Evolutionary conservation across 2,329 filamentous ascomycete species (phyloP).

Genomic region (Cercospora sp.): DNA sequence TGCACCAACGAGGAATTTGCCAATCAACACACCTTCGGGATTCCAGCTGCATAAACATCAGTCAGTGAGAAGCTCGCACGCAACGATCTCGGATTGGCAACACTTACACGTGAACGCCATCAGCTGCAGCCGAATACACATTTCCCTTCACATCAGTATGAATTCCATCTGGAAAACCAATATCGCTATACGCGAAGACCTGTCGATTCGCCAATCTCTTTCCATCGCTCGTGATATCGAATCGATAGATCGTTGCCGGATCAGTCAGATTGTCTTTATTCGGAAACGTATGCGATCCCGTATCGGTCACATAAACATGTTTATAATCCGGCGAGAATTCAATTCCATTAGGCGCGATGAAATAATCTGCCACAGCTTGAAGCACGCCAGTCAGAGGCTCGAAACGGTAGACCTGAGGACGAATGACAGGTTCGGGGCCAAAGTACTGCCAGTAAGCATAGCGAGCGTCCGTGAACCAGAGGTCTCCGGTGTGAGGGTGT

Average conservation of each 20-base stretch:
- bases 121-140: conserved; percentile 54
- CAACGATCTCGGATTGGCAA: too few species aligned
- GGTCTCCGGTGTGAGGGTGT: conserved; percentile 54
- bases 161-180: conserved; percentile 60
- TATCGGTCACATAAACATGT: conserved; percentile 59
- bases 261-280: conserved; percentile 40
- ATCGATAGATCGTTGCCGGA: conserved; percentile 47
- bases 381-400: conserved; percentile 55
- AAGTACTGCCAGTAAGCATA: conserved; percentile 55
- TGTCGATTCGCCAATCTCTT: conserved; percentile 41
- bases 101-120: conserved; percentile 52
- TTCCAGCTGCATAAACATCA: conserved; percentile 44
- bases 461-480: conserved; percentile 64
- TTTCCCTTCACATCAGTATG: conserved; percentile 56
- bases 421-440: conserved; percentile 53
- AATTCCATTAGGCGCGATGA: conserved; percentile 58
- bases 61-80: not conserved
- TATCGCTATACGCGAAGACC: conserved; percentile 58
- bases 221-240: conserved; percentile 41
- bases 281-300: conserved; percentile 43
- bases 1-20: conserved; percentile 53
- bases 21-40: conserved; percentile 51
- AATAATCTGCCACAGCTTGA: conserved; percentile 58
- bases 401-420: conserved; percentile 61
- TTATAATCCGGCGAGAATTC: conserved; percentile 57